Evolutionary conservation across 306 rosid species (phyloP), one percentile per base, ranked within the genome.

Genomic region (Adenanthera pavonina): DNA sequence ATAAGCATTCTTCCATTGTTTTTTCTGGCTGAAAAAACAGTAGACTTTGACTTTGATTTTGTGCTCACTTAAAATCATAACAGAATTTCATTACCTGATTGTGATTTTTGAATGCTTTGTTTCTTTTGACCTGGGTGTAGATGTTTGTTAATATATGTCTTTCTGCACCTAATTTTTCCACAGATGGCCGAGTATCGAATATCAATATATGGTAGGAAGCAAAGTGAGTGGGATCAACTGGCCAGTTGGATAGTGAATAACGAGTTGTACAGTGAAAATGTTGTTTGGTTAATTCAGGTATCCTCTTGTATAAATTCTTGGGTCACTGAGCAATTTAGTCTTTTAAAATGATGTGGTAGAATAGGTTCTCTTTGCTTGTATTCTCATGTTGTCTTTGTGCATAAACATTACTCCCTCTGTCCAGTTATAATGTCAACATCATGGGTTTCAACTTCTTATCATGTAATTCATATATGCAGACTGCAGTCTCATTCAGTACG

Each of bases 231-330:
- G 97, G 97, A 92, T 79, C 93, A 92, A 84, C 82, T 90, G 83
- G 94, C 97, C 43, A 92, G 97, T 84, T 92, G 97, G 97, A 89
- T 92, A 85, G 90, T 92, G 77, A 92, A 92, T 81, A 90, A 90
- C 78, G 92, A 92, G 68, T 73, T 92, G 81, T 89, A 92, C 89
- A 87, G 92, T 78, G 91, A 84, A 73, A 92, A 92, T 90, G 97
- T 89, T 72, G 97, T 92, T 66, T 92, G 97, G 97, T 77, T 92
- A 85, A 92, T 92, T 82, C 97, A 92, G 97, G 97, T 92, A 83
- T 79, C 79, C 46, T 20, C 43, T 53, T 40, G 44, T 48, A 25
- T 43, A 38, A 36, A 16, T 19, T 36, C 11, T 17, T 25, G 12
- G 38, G 36, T 56, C 43, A 20, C 30, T 13, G 59, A 41, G 12